Conservation (phyloP, 2,329 filamentous ascomycete genomes). For the Sporothrix sp. region DNA sequence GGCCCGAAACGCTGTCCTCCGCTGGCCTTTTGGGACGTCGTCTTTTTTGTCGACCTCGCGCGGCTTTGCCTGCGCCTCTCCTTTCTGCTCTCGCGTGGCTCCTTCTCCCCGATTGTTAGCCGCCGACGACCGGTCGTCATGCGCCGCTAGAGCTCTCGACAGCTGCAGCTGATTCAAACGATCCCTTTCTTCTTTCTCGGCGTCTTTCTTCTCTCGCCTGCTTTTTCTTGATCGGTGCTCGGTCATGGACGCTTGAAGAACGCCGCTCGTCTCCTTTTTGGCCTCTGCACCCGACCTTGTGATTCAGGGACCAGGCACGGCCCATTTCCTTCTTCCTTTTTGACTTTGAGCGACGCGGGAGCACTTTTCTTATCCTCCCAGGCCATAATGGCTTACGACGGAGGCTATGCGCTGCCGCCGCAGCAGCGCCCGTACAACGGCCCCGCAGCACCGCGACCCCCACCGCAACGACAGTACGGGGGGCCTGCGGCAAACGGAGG, state of each 20-base stretch:
- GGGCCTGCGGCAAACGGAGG: slow-evolving; percentile 21
- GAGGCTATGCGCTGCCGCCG: slow-evolving; percentile 30
- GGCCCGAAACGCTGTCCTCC: slow-evolving; percentile 26
- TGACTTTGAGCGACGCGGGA: not conserved
- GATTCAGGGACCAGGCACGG: too few species aligned
- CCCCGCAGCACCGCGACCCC: slow-evolving; percentile 33
- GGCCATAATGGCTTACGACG: slow-evolving; percentile 41
- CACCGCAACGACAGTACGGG: slow-evolving; percentile 29
- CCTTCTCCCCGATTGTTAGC: not conserved
- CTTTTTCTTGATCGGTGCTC: not conserved
- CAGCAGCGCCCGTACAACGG: slow-evolving; percentile 41
- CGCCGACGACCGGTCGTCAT: slow-evolving; percentile 17
- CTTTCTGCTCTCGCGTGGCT: not conserved
- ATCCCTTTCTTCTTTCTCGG: not conserved
- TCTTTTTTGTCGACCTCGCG: not conserved
- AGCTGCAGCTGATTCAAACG: not conserved
- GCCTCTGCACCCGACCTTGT: slow-evolving; percentile 8
- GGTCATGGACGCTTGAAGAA: slow-evolving; percentile 11
- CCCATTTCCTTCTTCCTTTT: too few species aligned
- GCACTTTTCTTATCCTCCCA: not conserved
- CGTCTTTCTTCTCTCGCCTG: not conserved
- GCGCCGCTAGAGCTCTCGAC: slow-evolving; percentile 9
- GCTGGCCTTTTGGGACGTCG: not conserved
- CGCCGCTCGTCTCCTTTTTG: not conserved
- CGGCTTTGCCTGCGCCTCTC: not conserved